These are phyloP conservation scores for Floccularia luteovirens DNA, from an alignment of 768 basidiomycete species.

Conservation along the genomic window DNA sequence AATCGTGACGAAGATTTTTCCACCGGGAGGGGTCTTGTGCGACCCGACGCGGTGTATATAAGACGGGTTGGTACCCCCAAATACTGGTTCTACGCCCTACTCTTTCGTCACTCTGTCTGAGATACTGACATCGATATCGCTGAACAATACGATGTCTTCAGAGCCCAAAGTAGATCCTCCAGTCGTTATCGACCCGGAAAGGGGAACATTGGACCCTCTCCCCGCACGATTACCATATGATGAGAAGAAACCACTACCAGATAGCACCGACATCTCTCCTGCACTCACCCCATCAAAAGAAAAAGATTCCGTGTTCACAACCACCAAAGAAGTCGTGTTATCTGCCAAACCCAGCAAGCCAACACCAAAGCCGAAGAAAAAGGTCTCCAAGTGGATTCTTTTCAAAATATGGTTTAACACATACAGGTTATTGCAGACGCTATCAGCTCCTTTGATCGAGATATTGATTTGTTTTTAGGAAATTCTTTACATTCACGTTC, in stretches of 20 bases:
- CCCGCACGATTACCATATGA: constrained; percentile 23
- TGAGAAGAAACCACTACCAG: constrained; percentile 23
- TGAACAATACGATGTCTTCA: constrained; percentile 32
- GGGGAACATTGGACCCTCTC: constrained; percentile 42
- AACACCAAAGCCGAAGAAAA: constrained; percentile 39
- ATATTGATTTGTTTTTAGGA: constrained; percentile 28
- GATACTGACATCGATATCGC: constrained; percentile 10
- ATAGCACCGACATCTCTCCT: constrained; percentile 12
- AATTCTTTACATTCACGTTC: constrained; percentile 61
- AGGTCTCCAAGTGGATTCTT: constrained; percentile 50
- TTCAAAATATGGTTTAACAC: constrained; percentile 67
- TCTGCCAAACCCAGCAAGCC: constrained; percentile 28
- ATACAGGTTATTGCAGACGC: constrained; percentile 39
- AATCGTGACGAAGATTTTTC: constrained; percentile 15
- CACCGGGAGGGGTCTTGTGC: constrained; percentile 7
- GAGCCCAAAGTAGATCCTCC: constrained; percentile 27
- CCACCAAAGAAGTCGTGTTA: constrained; percentile 23
- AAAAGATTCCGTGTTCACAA: constrained; percentile 29
- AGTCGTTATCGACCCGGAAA: constrained; percentile 48
- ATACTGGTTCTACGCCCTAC: constrained; percentile 15
- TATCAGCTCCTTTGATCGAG: not conserved
- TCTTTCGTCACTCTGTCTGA: constrained; percentile 10
- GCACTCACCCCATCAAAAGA: constrained; percentile 25
- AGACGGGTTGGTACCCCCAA: constrained; percentile 11
- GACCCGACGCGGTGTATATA: constrained; percentile 15